Base-by-base conservation (phyloP, 805 yeast species). In the Kluyveromyces starmeri region DNA sequence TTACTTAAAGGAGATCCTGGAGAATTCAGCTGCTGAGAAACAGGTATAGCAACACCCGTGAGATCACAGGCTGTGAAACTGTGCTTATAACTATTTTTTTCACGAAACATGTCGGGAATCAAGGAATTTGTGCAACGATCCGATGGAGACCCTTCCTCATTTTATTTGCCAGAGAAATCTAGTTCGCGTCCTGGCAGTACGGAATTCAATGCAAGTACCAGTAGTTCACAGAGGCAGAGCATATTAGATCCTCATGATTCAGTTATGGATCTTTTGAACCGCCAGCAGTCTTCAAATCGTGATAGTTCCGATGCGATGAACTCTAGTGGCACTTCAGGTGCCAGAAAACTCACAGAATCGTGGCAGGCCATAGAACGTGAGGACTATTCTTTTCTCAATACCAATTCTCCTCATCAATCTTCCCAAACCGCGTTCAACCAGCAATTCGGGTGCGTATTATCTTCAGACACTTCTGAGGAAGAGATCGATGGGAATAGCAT, bases 401-500 rank as follows among this genome's bases (percentile, higher is more conserved):
- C 41, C n/a, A 23, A 23, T 23, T 7, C 11, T 10, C n/a, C 11
- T 7, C n/a, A 6, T 23, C 11, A 23, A n/a, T 6, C 26, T 10
- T 23, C 26, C 7, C 11, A 23, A n/a, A 7, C 5, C n/a, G 42
- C 36, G 6, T 12, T 30, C 14, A 20, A 19, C 11, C 39, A 36
- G 23, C 37, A 23, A 9, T 38, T 29, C 10, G 49, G 51, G 14
- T 37, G 45, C 11, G 38, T 48, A 15, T 53, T 57, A 1, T 47
- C 51, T 11, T 50, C 55, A 25, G 59, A 53, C 28, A 53, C 55
- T 7, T 52, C 60, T n/a, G 58, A 53, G 20, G 60, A 53, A 29
- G 60, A 52, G 23, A 37, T 40, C 2, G 53, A 48, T 21, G 31
- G 27, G 13, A 30, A 33, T 14, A 27, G 28, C 22, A 40, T 47